phyloP scores from a whole-genome alignment of 805 yeast species.

The Debaryomyces tyrocola region DNA sequence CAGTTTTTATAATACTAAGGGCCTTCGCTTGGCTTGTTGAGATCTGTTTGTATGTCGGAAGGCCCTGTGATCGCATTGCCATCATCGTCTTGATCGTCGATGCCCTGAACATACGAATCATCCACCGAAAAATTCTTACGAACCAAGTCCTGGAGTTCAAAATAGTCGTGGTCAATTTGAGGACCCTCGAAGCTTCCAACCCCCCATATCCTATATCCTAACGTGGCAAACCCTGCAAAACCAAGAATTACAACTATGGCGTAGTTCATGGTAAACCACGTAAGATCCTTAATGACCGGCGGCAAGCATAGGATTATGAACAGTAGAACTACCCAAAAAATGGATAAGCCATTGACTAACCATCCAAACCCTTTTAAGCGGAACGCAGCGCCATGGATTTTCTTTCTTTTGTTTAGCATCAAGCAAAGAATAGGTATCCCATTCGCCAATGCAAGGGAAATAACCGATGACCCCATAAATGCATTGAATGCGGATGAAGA shows the following conservation, averaged over 20 bases:
- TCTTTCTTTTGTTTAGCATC: conserved; percentile 56
- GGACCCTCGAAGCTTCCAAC: conserved; percentile 64
- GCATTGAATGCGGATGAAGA: conserved; percentile 80
- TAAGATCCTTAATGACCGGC: conserved; percentile 49
- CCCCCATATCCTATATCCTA: conserved; percentile 66
- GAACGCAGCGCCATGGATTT: conserved; percentile 67
- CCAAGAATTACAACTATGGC: conserved; percentile 62
- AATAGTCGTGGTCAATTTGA: conserved; percentile 44
- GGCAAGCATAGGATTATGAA: conserved; percentile 68
- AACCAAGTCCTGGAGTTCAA: conserved; percentile 32
- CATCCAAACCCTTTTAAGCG: conserved; percentile 65
- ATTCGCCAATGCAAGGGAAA: conserved; percentile 71
- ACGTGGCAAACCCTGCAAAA: conserved; percentile 46
- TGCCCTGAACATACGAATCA: conserved; percentile 9
- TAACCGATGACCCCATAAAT: conserved; percentile 79
- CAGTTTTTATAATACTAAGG: too few species aligned
- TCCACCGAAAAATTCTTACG: conserved; percentile 6
- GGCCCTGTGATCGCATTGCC: not conserved
- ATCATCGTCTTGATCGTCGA: conserved; percentile 15
- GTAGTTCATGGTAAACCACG: conserved; percentile 53
- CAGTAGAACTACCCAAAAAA: conserved; percentile 60
- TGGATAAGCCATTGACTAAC: conserved; percentile 56
- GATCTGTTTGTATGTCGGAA: too few species aligned
- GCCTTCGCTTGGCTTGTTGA: too few species aligned
- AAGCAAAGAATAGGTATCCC: conserved; percentile 72